Evolutionary conservation across 495 filamentous ascomycete genomes (phyloP), one percentile per base, ranked within the genome.

Genomic region (Cercophora newfieldiana): DNA sequence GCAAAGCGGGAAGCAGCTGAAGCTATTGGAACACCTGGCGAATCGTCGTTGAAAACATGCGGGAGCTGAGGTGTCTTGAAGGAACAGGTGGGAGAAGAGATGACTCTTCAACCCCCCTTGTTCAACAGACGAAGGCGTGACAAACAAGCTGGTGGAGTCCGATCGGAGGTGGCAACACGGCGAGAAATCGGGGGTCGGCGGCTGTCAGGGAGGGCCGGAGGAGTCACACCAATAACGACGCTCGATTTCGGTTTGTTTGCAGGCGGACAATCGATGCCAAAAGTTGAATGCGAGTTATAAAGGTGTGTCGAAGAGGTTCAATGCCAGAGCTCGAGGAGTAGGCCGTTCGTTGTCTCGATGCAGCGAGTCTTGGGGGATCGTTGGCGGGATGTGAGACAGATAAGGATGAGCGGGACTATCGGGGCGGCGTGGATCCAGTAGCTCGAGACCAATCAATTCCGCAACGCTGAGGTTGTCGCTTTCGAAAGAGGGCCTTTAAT

Each of bases 91-190:
- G 79, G 73, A 71, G 73, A 80, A 78, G 78, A 79, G 77, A 74
- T 81, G 74, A 78, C 80, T 81, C 79, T 78, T 75, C 78, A 69
- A 74, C 76, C 76, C 76, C 61, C 76, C 79, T 74, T 77, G 72
- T 75, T 75, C 72, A 63, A 61, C 65, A 69, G 68, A 70, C 66
- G 65, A 68, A 67, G 63, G 65, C 44, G 68, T 74, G 75, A 77
- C 67, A 71, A 71, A 74, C 72, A 65, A 50, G 58, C 22, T 64
- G 57, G 72, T 69, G 70, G 74, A 74, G 58, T 64, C 69, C 44
- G 69, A 59, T 66, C 60, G 72, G 56, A 44, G 61, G 61, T 72
- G 70, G 69, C 66, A 61, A 65, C 50, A 67, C 50, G 57, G 16
- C 14, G 69, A 59, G 59, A 24, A 54, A 59, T 69, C 64, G 58